phyloP scores from a whole-genome alignment of 2,329 filamentous ascomycete species.

The Beauveria asiatica region DNA sequence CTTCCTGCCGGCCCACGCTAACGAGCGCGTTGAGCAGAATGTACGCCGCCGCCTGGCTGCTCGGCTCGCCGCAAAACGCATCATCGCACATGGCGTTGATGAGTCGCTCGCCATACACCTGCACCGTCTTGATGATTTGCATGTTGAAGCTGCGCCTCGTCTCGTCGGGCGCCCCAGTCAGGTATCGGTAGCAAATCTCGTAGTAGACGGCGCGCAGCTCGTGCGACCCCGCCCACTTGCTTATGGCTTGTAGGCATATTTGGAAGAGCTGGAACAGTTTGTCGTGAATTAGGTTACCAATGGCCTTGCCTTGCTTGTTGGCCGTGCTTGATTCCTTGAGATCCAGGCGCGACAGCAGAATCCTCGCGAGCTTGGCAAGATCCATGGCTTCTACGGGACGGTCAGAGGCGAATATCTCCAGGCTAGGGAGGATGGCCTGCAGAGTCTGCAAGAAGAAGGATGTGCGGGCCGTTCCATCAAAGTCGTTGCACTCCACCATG shows the following conservation, averaged over 20 bases:
- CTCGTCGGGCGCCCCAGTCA: constrained; percentile 58
- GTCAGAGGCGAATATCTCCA: constrained; percentile 67
- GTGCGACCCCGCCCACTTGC: constrained; percentile 60
- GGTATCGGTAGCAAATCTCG: constrained; percentile 80
- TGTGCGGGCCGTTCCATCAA: constrained; percentile 62
- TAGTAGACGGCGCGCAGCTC: constrained; percentile 79
- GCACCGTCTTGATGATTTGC: constrained; percentile 65
- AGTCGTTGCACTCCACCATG: constrained; percentile 73
- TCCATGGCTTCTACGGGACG: constrained; percentile 63
- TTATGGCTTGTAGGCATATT: constrained; percentile 70
- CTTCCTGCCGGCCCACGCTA: constrained; percentile 61
- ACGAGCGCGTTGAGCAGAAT: constrained; percentile 75
- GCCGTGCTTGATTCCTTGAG: constrained; percentile 32
- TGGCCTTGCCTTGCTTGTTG: constrained; percentile 36
- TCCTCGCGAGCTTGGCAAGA: constrained; percentile 66
- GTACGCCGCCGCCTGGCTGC: constrained; percentile 76
- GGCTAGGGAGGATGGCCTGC: constrained; percentile 78
- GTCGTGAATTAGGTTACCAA: constrained; percentile 72
- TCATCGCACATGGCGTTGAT: constrained; percentile 89
- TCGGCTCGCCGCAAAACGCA: constrained; percentile 73
- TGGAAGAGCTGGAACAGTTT: constrained; percentile 90
- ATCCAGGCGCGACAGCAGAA: constrained; percentile 64
- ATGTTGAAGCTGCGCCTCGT: constrained; percentile 38
- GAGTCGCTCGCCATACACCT: constrained; percentile 62
- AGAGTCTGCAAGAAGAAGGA: constrained; percentile 79